phyloP scores from a whole-genome alignment of 352 stramenopile species.

The Pythium angustatum region DNA sequence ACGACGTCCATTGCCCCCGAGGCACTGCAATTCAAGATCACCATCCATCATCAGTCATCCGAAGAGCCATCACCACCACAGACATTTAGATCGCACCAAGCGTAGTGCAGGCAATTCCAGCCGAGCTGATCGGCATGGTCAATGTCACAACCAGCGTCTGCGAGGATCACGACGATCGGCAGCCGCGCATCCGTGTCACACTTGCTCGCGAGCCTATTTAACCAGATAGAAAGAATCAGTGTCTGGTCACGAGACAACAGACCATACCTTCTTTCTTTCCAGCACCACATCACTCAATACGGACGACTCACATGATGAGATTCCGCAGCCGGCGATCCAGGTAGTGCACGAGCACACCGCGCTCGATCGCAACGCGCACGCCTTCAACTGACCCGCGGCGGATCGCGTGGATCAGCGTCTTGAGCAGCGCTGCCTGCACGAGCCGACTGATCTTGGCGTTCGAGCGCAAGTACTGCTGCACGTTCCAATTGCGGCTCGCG shows the following conservation, averaged over 20 bases:
- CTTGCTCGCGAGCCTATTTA: conserved; percentile 75
- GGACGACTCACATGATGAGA: conserved; percentile 55
- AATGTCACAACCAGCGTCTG: conserved; percentile 83
- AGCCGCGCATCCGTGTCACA: conserved; percentile 81
- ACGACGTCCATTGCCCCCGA: conserved; percentile 73
- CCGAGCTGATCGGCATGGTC: conserved; percentile 81
- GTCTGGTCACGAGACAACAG: too few species aligned
- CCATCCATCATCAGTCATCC: neutral
- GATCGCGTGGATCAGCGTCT: conserved; percentile 84
- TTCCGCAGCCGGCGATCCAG: conserved; percentile 78
- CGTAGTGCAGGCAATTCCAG: conserved; percentile 87
- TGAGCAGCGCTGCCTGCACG: conserved; percentile 81
- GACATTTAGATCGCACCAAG: conserved; percentile 46
- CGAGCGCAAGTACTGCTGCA: conserved; percentile 33
- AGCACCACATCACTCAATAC: neutral
- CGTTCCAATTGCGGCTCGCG: conserved; percentile 21
- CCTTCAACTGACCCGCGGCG: conserved; percentile 76
- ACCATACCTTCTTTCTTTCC: neutral
- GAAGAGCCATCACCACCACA: neutral
- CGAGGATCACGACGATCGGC: conserved; percentile 82
- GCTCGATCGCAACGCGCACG: conserved; percentile 84
- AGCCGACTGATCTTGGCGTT: conserved; percentile 74
- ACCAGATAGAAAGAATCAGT: too few species aligned
- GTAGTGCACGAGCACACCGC: conserved; percentile 73
- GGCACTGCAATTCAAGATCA: conserved; percentile 37